Conservation (phyloP, 495 filamentous ascomycete genomes). For the Amorphotheca resinae region DNA sequence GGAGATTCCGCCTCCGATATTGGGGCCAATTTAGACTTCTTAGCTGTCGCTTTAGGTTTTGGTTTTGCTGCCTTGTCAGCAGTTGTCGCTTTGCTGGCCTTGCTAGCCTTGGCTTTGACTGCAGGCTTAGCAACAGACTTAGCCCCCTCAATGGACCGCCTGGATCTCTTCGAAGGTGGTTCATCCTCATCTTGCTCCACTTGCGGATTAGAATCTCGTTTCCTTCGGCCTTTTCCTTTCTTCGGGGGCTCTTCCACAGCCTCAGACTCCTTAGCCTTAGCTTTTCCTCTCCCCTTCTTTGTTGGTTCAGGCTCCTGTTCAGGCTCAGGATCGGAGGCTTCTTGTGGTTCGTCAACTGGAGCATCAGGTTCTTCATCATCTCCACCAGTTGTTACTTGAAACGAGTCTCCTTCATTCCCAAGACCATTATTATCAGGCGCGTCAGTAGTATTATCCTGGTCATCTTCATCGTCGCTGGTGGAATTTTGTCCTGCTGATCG, state of each 20-base stretch:
- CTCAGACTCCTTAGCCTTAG: constrained; percentile 19
- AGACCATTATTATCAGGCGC: constrained; percentile 1
- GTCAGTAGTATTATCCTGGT: neutral
- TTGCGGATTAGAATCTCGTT: constrained; percentile 13
- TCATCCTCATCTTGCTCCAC: constrained; percentile 17
- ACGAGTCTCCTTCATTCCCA: constrained; percentile 12
- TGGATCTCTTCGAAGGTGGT: constrained; percentile 22
- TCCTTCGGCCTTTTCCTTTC: constrained; percentile 18
- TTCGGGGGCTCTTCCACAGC: constrained; percentile 21
- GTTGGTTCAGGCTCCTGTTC: constrained; percentile 9
- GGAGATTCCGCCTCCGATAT: constrained; percentile 23
- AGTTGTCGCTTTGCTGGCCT: constrained; percentile 1
- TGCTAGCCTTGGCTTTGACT: neutral
- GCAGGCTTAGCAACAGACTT: constrained; percentile 10
- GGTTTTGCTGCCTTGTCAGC: neutral
- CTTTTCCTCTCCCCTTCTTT: constrained; percentile 25
- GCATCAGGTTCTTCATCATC: no score
- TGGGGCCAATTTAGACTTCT: constrained; percentile 10
- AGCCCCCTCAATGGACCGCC: constrained; percentile 18
- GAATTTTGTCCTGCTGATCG: neutral
- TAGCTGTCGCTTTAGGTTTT: constrained; percentile 4
- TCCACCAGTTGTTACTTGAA: constrained; percentile 13
- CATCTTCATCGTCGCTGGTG: neutral
- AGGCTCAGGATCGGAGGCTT: constrained; percentile 7
- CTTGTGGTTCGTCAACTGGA: constrained; percentile 4